phyloP scores from a whole-genome alignment of 225 moss, liverwort and hornwort species.

The Asterella californica region DNA sequence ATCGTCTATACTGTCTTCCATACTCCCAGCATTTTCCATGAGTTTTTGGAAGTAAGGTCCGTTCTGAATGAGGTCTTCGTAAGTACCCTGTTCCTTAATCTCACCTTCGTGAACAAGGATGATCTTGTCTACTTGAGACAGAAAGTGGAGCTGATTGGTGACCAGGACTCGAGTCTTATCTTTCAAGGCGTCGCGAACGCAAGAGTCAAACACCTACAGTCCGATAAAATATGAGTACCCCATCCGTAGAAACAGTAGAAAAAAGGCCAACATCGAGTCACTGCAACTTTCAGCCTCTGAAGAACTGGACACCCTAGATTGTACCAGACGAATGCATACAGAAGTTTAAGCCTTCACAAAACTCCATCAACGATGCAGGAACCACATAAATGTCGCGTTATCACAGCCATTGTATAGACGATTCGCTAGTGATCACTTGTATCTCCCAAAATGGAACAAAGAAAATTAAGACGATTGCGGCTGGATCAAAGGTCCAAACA shows the following conservation, averaged over 20 bases:
- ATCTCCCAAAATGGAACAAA: background rate
- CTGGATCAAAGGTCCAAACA: background rate
- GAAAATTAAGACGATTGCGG: background rate
- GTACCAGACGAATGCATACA: background rate
- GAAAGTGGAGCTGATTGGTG: slow-evolving; percentile 96
- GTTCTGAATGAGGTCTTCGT: slow-evolving; percentile 61
- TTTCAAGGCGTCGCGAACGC: slow-evolving; percentile 65
- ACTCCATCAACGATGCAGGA: background rate
- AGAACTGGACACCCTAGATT: background rate
- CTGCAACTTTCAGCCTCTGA: background rate
- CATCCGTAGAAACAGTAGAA: too few species aligned
- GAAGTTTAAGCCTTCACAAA: background rate
- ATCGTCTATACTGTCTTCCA: slow-evolving; percentile 70
- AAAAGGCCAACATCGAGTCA: background rate
- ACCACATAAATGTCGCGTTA: background rate
- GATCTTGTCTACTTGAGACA: slow-evolving; percentile 76
- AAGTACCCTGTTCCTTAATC: slow-evolving; percentile 88
- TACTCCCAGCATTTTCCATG: slow-evolving; percentile 93
- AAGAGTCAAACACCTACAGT: slow-evolving; percentile 71
- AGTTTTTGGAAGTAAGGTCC: slow-evolving; percentile 73
- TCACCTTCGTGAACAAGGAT: slow-evolving; percentile 71
- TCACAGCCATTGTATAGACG: background rate
- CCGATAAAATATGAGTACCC: background rate
- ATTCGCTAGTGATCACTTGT: background rate
- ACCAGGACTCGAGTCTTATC: slow-evolving; percentile 73